Evolutionary conservation across 441 rosid species (phyloP).

Genomic region (Adansonia grandidieri): DNA sequence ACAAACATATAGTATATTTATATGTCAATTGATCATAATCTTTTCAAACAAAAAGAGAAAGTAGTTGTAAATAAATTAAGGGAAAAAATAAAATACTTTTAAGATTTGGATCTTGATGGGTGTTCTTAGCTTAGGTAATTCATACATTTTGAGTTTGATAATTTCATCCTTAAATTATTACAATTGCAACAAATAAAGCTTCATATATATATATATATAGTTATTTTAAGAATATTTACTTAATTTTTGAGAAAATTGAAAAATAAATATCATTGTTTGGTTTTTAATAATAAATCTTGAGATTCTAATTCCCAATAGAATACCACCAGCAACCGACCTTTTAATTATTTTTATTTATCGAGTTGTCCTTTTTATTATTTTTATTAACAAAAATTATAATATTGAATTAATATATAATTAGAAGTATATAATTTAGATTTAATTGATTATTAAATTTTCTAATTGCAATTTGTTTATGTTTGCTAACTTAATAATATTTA

Average conservation of each 20-base stretch:
- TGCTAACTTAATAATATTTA: neutral
- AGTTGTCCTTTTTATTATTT: no score
- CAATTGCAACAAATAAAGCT: neutral
- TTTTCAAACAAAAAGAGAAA: no score
- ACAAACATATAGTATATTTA: no score
- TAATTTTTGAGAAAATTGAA: neutral
- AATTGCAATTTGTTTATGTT: neutral
- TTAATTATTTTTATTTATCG: no score
- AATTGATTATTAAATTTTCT: neutral
- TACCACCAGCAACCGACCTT: neutral
- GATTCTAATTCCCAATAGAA: no score
- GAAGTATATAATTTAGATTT: neutral
- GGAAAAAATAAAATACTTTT: no score
- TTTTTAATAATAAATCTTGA: no score
- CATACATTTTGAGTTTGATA: no score
- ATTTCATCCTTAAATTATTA: neutral
- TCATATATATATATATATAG: neutral
- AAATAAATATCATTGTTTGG: neutral
- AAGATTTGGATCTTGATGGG: no score
- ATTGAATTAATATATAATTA: neutral
- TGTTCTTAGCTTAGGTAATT: no score
- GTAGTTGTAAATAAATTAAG: no score
- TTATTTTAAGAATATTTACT: neutral
- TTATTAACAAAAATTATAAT: neutral
- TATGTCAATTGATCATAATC: no score